Evolutionary conservation across 2,329 filamentous ascomycete genomes (phyloP).

Genomic region (Ophiostoma quercus): DNA sequence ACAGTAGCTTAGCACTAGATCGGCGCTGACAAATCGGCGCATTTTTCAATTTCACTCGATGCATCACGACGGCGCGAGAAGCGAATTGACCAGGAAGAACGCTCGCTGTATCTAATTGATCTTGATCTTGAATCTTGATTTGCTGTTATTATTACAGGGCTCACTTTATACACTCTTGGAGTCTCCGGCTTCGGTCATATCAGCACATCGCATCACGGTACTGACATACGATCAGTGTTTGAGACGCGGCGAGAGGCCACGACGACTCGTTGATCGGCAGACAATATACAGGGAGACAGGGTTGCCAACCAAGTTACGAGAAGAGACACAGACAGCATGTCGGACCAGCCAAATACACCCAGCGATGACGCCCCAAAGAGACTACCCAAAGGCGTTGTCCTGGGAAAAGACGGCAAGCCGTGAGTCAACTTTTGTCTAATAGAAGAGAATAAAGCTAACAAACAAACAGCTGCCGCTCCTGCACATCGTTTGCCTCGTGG

Average conservation of each 20-base stretch:
- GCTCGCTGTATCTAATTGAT: neutral
- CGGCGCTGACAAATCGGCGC: neutral
- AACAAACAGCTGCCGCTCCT: conserved; percentile 64
- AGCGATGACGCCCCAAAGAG: conserved; percentile 42
- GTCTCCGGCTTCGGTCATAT: conserved; percentile 6
- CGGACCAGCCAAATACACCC: conserved; percentile 30
- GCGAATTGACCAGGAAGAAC: neutral
- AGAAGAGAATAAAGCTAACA: conserved; percentile 49
- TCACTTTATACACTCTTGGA: neutral
- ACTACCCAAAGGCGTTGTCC: conserved; percentile 65
- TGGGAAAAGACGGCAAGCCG: conserved; percentile 81
- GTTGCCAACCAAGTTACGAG: no score
- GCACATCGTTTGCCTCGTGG: conserved; percentile 63
- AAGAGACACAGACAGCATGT: conserved; percentile 12
- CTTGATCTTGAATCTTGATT: neutral
- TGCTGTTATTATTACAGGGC: neutral
- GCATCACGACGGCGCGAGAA: neutral
- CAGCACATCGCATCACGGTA: neutral
- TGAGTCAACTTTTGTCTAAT: conserved; percentile 33
- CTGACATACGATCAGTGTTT: neutral
- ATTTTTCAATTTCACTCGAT: conserved; percentile 10
- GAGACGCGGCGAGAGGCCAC: neutral
- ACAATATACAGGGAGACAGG: no score
- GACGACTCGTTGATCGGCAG: no score
- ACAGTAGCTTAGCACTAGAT: no score